A percentile compares a stretch with the other conserved stretches of the same genome.
These are phyloP conservation scores for Raphanus sativus DNA, from an alignment of 345 rosid species.

Conservation along the genomic window DNA sequence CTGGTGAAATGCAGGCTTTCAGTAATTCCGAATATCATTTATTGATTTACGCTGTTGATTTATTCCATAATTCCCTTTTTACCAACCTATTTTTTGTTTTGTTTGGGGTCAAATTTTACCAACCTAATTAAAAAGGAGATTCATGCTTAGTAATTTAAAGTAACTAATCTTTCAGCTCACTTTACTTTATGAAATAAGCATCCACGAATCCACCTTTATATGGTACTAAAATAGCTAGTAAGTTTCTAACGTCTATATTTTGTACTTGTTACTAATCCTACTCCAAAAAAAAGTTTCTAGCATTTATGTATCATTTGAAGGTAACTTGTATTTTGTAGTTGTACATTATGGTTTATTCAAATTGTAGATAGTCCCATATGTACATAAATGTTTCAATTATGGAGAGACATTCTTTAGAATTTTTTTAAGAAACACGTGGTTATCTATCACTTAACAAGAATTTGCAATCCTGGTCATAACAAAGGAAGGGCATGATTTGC, in stretches of 20 bases:
- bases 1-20: constrained; percentile 13
- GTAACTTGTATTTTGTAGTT: background rate
- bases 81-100: background rate
- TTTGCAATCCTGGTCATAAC: background rate
- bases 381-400: background rate
- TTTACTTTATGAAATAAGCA: background rate
- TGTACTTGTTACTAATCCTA: background rate
- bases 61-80: background rate
- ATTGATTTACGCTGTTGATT: constrained; percentile 4
- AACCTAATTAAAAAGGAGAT: background rate
- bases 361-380: background rate
- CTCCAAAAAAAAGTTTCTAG: background rate
- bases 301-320: background rate
- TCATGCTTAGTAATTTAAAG: background rate
- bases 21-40: constrained; percentile 9
- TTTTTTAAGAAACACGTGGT: background rate
- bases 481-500: background rate
- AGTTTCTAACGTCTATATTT: background rate
- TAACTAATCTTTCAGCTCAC: background rate
- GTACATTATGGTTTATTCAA: background rate
- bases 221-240: background rate
- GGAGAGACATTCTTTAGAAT: background rate
- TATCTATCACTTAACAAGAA: background rate
- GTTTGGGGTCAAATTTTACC: background rate
- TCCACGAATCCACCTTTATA: background rate